Evolutionary conservation across 1,284 basidiomycete genomes (phyloP).

Genomic region (Cryptococcus amylolentus): DNA sequence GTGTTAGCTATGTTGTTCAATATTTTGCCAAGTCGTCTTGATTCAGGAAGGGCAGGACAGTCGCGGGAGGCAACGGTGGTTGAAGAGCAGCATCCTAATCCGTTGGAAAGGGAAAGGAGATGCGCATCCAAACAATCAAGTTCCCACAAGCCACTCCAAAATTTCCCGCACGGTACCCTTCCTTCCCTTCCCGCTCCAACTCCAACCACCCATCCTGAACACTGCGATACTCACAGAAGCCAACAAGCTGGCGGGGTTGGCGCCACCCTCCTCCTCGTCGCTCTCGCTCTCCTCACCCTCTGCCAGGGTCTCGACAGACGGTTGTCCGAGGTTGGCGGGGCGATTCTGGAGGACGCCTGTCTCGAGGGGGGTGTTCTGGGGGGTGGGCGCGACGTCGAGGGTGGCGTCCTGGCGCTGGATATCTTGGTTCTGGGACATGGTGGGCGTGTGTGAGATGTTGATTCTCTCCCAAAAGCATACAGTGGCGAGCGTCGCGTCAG

Average conservation of each 20-base stretch:
- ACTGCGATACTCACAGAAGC: constrained; percentile 42
- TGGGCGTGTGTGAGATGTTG: not conserved
- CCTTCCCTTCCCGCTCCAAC: not conserved
- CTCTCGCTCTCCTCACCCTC: constrained; percentile 53
- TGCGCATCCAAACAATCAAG: not conserved
- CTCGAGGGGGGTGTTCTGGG: constrained; percentile 73
- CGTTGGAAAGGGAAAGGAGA: no score
- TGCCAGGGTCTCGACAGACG: constrained; percentile 65
- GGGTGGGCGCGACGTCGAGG: constrained; percentile 62
- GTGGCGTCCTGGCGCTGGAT: constrained; percentile 37
- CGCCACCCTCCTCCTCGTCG: constrained; percentile 46
- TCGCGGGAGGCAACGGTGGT: no score
- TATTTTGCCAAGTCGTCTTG: no score
- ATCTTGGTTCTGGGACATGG: constrained; percentile 43
- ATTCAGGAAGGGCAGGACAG: no score
- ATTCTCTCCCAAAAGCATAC: not conserved
- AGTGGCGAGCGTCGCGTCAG: constrained; percentile 1
- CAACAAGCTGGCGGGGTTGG: constrained; percentile 48
- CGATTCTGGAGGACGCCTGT: constrained; percentile 65
- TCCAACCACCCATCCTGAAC: not conserved
- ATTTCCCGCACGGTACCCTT: constrained; percentile 4
- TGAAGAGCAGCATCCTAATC: no score
- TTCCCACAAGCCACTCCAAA: not conserved
- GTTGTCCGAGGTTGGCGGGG: constrained; percentile 60
- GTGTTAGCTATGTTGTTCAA: not conserved